phyloP scores from a whole-genome alignment of 78 protist species.

The Polysphondylium violaceum region DNA sequence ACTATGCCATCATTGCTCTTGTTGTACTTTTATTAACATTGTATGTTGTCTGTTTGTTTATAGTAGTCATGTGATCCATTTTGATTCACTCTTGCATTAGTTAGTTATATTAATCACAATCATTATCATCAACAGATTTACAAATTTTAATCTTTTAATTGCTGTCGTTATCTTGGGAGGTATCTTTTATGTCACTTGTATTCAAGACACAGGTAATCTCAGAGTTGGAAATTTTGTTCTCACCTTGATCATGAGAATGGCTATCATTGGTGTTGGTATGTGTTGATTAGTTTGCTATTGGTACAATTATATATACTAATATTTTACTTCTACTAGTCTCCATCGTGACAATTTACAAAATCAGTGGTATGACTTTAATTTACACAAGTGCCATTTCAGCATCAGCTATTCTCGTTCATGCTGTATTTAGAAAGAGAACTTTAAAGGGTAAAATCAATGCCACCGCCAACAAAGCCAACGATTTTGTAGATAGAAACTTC shows the following conservation, averaged over 20 bases:
- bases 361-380: slow-evolving; percentile 57
- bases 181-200: slow-evolving; percentile 2
- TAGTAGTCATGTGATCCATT: not conserved
- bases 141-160: slow-evolving; percentile 31
- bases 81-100: not conserved
- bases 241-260: not conserved
- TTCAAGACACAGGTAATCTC: slow-evolving; percentile 4
- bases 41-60: slow-evolving; percentile 14
- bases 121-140: slow-evolving; percentile 16
- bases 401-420: slow-evolving; percentile 40
- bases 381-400: slow-evolving; percentile 34
- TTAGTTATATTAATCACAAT: not conserved
- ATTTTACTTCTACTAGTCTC: not conserved
- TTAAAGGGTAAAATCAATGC: slow-evolving; percentile 7
- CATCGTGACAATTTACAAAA: slow-evolving; percentile 9
- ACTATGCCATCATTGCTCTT: slow-evolving; percentile 40
- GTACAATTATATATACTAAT: not conserved
- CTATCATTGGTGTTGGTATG: slow-evolving; percentile 31
- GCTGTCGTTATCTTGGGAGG: slow-evolving; percentile 34
- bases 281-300: not conserved
- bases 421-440: slow-evolving; percentile 20
- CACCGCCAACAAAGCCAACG: slow-evolving; percentile 8
- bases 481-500: slow-evolving; percentile 9
- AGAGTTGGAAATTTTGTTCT: slow-evolving; percentile 22
- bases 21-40: slow-evolving; percentile 40